phyloP scores from a whole-genome alignment of 1,284 basidiomycete genomes.

The Ustilago cynodontis region DNA sequence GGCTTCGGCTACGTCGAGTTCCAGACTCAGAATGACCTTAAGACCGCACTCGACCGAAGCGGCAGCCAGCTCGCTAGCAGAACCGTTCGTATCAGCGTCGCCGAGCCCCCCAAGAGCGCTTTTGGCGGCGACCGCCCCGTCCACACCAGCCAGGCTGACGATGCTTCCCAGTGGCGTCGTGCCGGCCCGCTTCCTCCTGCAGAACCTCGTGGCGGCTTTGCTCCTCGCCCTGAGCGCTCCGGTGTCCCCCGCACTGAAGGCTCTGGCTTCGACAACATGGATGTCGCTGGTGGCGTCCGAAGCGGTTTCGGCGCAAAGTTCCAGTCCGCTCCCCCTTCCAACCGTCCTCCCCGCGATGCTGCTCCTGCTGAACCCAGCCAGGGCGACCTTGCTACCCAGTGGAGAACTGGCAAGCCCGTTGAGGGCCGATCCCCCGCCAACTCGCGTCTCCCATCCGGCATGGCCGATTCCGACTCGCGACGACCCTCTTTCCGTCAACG shows the following conservation, averaged over 20 bases:
- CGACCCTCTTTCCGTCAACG: constrained; percentile 36
- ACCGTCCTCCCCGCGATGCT: constrained; percentile 52
- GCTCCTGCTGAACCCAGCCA: constrained; percentile 57
- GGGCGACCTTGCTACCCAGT: constrained; percentile 63
- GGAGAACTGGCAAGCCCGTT: constrained; percentile 68
- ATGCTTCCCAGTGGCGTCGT: constrained; percentile 81
- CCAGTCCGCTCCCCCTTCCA: constrained; percentile 41
- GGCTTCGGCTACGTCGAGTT: constrained; percentile 99
- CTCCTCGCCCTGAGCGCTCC: constrained; percentile 44
- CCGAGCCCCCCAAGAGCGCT: constrained; percentile 79
- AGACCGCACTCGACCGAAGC: constrained; percentile 75
- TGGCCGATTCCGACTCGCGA: constrained; percentile 37
- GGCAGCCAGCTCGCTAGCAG: constrained; percentile 77
- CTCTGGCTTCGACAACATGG: constrained; percentile 67
- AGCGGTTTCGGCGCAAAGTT: constrained; percentile 67
- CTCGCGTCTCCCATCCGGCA: constrained; percentile 43
- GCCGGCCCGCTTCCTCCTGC: constrained; percentile 78
- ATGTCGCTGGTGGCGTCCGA: constrained; percentile 59
- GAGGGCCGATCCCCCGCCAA: constrained; percentile 43
- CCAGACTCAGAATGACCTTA: constrained; percentile 82
- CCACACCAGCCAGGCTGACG: constrained; percentile 71
- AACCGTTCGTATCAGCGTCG: constrained; percentile 88
- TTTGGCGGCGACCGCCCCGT: constrained; percentile 46
- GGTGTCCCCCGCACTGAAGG: constrained; percentile 41
- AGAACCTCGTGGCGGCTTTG: constrained; percentile 52